Evolutionary conservation across 163 green algal genomes (phyloP).

Genomic region (Scenedesmus sp.): DNA sequence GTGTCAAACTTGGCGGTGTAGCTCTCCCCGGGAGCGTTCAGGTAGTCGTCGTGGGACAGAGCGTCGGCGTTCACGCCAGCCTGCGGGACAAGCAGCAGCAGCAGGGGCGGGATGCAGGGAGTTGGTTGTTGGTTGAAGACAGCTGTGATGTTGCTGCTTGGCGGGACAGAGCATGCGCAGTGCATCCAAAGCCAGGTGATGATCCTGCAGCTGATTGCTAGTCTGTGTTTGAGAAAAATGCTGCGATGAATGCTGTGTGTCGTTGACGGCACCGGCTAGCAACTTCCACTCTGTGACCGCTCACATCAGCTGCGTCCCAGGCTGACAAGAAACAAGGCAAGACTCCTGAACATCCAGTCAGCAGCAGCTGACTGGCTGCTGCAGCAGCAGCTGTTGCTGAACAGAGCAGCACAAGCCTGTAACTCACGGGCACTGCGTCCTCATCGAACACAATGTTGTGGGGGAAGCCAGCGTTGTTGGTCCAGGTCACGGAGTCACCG

Average conservation of each 20-base stretch:
- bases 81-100: slow-evolving; percentile 55
- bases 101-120: not conserved
- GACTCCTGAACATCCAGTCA: not conserved
- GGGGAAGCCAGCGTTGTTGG: slow-evolving; percentile 92
- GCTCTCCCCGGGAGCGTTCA: slow-evolving; percentile 95
- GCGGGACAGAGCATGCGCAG: not conserved
- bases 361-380: slow-evolving; percentile 42
- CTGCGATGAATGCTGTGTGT: too few relatives aligned
- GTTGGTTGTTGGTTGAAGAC: not conserved
- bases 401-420: not conserved
- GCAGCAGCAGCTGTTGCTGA: not conserved
- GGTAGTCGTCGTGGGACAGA: slow-evolving; percentile 93
- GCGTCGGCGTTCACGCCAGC: slow-evolving; percentile 88
- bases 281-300: too few relatives aligned
- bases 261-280: too few relatives aligned
- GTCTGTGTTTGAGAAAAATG: too few relatives aligned
- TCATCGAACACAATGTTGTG: slow-evolving; percentile 99
- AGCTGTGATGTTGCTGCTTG: not conserved
- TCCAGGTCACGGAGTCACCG: slow-evolving; percentile 91
- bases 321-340: not conserved
- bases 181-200: too few relatives aligned
- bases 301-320: too few relatives aligned
- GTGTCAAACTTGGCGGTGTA: slow-evolving; percentile 86
- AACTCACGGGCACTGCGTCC: slow-evolving; percentile 90
- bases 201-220: too few relatives aligned